These are phyloP conservation scores for Annona cherimola DNA, from an alignment of 164 flowering plant genomes.

Conservation along the genomic window DNA sequence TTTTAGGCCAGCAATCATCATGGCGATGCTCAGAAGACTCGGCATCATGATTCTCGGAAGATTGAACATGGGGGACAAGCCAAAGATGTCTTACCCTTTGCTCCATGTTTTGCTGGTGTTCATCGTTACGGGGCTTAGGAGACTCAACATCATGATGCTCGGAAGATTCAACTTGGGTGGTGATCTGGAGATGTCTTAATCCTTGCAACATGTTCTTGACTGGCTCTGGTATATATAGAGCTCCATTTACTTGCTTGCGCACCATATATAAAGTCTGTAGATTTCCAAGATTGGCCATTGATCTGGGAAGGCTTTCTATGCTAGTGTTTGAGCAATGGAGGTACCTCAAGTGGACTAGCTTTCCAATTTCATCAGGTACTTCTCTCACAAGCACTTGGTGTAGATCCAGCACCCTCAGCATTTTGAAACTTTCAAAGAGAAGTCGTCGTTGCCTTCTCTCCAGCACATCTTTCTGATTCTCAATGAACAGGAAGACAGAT, in stretches of 20 bases:
- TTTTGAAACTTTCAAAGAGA: neutral
- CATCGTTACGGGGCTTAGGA: neutral
- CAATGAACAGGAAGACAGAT: neutral
- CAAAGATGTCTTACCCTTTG: neutral
- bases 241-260: neutral
- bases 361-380: neutral
- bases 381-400: neutral
- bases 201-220: neutral
- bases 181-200: neutral
- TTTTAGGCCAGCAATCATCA: too few relatives aligned
- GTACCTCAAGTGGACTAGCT: neutral
- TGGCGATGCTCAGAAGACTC: too few relatives aligned
- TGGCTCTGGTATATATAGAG: neutral
- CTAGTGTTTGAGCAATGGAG: neutral
- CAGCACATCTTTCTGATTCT: neutral
- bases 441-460: neutral
- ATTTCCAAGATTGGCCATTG: neutral
- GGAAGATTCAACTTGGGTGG: neutral
- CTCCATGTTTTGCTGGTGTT: neutral
- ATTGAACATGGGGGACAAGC: too few relatives aligned
- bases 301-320: neutral
- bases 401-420: neutral
- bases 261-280: neutral
- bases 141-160: neutral
- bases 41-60: too few relatives aligned